Evolutionary conservation across 306 rosid genomes (phyloP).

Genomic region (Pterocarpus santalinus): DNA sequence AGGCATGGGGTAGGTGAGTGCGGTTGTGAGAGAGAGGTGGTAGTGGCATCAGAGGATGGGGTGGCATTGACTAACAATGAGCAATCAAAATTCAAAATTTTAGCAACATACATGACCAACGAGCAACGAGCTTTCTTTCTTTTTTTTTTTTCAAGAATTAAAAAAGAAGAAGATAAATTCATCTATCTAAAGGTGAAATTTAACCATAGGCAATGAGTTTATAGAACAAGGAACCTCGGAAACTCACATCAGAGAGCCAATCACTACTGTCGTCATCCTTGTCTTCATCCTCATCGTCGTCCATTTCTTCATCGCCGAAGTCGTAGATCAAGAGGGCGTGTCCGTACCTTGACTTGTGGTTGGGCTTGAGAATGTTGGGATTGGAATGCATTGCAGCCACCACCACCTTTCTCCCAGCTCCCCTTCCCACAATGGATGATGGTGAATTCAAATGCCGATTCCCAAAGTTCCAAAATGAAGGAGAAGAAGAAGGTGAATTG

Average conservation of each 20-base stretch:
- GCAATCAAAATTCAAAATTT: too few relatives aligned
- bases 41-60: too few relatives aligned
- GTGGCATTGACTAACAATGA: too few relatives aligned
- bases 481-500: slow-evolving; percentile 29
- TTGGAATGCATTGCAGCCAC: slow-evolving; percentile 79
- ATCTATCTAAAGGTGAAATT: background rate
- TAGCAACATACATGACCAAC: too few relatives aligned
- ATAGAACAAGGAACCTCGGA: background rate
- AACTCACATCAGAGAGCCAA: slow-evolving; percentile 70
- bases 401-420: slow-evolving; percentile 44
- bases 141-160: too few relatives aligned
- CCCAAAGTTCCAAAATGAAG: slow-evolving; percentile 32
- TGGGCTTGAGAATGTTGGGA: slow-evolving; percentile 75
- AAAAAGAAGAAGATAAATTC: too few relatives aligned
- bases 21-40: too few relatives aligned
- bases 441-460: slow-evolving; percentile 29
- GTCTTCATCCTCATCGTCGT: background rate
- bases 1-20: too few relatives aligned
- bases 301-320: slow-evolving; percentile 45
- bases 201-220: background rate
- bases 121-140: too few relatives aligned
- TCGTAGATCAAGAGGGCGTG: slow-evolving; percentile 61
- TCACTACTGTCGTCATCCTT: slow-evolving; percentile 48
- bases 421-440: background rate
- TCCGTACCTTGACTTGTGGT: slow-evolving; percentile 67